Evolutionary conservation across 352 stramenopile species (phyloP).

Genomic region (Phytophthora multivora): DNA sequence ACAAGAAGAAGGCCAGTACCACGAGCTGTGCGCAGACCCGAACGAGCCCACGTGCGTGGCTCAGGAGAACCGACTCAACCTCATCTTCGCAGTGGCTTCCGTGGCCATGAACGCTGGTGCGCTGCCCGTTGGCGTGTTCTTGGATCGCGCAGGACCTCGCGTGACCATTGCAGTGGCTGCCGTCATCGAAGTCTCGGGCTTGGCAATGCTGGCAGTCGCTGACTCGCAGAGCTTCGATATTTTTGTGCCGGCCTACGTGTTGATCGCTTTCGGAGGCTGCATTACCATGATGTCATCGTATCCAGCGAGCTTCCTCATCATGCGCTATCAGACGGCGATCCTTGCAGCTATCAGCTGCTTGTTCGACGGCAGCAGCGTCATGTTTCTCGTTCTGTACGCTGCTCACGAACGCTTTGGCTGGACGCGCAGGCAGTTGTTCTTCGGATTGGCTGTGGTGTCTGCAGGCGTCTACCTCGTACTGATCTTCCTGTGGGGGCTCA

Average conservation of each 20-base stretch:
- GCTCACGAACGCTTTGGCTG: slow-evolving; percentile 53
- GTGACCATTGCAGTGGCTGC: slow-evolving; percentile 53
- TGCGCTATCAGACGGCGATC: slow-evolving; percentile 77
- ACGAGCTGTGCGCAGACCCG: slow-evolving; percentile 62
- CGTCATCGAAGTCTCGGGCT: slow-evolving; percentile 67
- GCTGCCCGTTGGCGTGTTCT: slow-evolving; percentile 79
- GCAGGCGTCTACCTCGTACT: slow-evolving; percentile 59
- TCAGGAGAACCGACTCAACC: slow-evolving; percentile 88
- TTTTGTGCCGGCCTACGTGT: slow-evolving; percentile 71
- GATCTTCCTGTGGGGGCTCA: slow-evolving; percentile 78
- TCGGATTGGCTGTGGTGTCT: slow-evolving; percentile 52
- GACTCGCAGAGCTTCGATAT: slow-evolving; percentile 80
- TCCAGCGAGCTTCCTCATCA: slow-evolving; percentile 73
- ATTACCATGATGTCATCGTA: slow-evolving; percentile 87
- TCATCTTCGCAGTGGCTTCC: slow-evolving; percentile 84
- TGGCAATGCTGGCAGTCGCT: slow-evolving; percentile 72
- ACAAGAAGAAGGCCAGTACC: slow-evolving; percentile 81
- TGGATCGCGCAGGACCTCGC: slow-evolving; percentile 74
- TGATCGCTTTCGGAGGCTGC: slow-evolving; percentile 72
- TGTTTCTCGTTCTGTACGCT: slow-evolving; percentile 75
- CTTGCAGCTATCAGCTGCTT: slow-evolving; percentile 80
- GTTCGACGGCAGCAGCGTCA: slow-evolving; percentile 75
- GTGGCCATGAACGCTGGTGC: slow-evolving; percentile 81
- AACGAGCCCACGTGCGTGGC: slow-evolving; percentile 46
- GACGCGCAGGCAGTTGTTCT: slow-evolving; percentile 53